Percentiles rank a stretch among this genome's conserved stretches.
Conservation (phyloP, 257 asterid species). For the Catharanthus roseus region DNA sequence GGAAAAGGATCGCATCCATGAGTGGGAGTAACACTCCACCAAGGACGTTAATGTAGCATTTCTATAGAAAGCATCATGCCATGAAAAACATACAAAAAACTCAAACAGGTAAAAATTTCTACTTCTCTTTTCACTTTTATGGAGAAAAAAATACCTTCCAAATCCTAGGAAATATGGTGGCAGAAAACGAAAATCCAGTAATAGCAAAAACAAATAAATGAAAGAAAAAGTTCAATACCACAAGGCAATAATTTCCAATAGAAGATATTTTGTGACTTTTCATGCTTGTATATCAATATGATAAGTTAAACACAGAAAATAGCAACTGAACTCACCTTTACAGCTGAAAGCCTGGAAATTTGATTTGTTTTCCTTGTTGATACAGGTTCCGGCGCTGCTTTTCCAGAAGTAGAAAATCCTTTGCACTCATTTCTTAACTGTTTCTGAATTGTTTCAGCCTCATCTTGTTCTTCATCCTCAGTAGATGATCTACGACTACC, state of each 20-base stretch:
- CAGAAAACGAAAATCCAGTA: too few relatives aligned
- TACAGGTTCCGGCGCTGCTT: constrained; percentile 8
- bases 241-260: too few relatives aligned
- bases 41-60: too few relatives aligned
- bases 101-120: too few relatives aligned
- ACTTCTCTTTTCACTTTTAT: too few relatives aligned
- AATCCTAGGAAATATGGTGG: too few relatives aligned
- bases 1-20: background rate
- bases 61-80: too few relatives aligned
- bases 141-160: too few relatives aligned
- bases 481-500: background rate
- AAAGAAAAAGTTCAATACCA: too few relatives aligned
- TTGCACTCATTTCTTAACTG: constrained; percentile 15
- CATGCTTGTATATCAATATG: background rate
- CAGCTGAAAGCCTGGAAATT: constrained; percentile 8
- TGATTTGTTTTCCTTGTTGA: constrained; percentile 8
- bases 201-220: too few relatives aligned
- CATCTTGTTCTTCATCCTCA: constrained; percentile 1
- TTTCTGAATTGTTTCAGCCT: constrained; percentile 10
- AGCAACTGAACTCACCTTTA: constrained; percentile 27
- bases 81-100: too few relatives aligned
- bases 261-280: background rate
- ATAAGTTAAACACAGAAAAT: background rate
- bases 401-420: constrained; percentile 7
- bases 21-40: background rate